Evolutionary conservation across 176 grass and related monocot species (phyloP).

Genomic region (Avena sativa): DNA sequence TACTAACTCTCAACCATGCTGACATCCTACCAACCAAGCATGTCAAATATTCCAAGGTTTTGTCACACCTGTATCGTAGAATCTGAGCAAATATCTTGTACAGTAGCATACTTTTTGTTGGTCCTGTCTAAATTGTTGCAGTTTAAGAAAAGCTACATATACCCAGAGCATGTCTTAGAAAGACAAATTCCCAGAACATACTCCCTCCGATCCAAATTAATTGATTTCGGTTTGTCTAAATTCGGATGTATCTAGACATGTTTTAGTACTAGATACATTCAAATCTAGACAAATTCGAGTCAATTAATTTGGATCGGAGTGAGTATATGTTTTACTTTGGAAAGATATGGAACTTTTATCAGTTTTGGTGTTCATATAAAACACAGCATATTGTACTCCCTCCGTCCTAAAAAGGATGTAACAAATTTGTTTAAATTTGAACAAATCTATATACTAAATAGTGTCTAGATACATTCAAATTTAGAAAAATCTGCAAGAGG

Average conservation of each 20-base stretch:
- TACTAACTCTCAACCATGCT: conserved; percentile 23
- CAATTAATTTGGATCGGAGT: too few species aligned
- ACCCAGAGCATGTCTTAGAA: neutral
- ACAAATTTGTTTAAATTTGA: too few species aligned
- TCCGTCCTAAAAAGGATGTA: too few species aligned
- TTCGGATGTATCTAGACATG: too few species aligned
- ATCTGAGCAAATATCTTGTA: conserved; percentile 53
- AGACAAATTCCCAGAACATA: neutral
- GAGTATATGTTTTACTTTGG: neutral
- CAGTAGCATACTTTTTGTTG: conserved; percentile 18
- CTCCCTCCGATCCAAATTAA: too few species aligned
- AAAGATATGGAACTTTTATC: conserved; percentile 4
- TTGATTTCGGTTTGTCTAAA: too few species aligned
- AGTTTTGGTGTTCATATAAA: neutral
- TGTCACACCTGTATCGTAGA: conserved; percentile 57
- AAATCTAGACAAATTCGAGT: too few species aligned
- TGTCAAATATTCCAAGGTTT: conserved; percentile 44
- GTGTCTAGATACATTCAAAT: too few species aligned
- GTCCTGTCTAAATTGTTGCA: neutral
- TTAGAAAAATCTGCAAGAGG: too few species aligned
- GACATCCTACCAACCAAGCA: conserved; percentile 57
- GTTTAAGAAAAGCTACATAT: conserved; percentile 23
- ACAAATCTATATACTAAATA: too few species aligned
- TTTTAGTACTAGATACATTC: too few species aligned
- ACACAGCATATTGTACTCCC: neutral